Evolutionary conservation across 129 eudicot species (phyloP).

Genomic region (Mikania micrantha): DNA sequence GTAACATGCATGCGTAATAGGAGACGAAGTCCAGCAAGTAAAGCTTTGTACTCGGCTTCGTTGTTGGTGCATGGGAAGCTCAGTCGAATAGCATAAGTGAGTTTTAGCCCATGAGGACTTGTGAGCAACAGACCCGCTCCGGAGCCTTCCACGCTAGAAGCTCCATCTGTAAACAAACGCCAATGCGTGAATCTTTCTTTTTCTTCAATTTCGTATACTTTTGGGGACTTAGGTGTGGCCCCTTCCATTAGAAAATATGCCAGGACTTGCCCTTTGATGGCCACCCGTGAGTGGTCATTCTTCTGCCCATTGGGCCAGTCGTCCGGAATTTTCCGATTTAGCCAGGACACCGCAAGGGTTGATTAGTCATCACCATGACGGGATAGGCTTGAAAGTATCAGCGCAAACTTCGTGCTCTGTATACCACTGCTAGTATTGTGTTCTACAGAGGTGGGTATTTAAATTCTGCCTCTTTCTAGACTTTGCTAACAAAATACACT

Average conservation of each 20-base stretch:
- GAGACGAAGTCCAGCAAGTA: neutral
- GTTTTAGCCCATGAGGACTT: neutral
- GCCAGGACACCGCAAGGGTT: no score
- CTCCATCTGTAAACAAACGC: neutral
- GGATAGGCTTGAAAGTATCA: no score
- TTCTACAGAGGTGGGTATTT: no score
- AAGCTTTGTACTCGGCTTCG: neutral
- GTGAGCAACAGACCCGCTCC: neutral
- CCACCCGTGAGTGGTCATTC: neutral
- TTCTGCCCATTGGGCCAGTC: neutral
- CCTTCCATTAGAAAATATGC: neutral
- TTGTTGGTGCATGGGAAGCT: neutral
- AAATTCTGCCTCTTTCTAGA: no score
- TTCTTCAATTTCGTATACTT: no score
- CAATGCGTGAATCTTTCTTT: neutral
- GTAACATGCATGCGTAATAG: neutral
- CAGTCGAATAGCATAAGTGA: neutral
- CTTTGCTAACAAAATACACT: no score
- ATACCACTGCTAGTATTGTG: no score
- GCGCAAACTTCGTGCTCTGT: no score
- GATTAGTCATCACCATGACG: no score
- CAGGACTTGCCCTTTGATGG: neutral
- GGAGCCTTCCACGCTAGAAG: neutral
- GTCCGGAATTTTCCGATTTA: no score
- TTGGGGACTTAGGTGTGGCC: no score